Conservation (phyloP, 2,329 filamentous ascomycete species). For the Dactylella cylindrospora region DNA sequence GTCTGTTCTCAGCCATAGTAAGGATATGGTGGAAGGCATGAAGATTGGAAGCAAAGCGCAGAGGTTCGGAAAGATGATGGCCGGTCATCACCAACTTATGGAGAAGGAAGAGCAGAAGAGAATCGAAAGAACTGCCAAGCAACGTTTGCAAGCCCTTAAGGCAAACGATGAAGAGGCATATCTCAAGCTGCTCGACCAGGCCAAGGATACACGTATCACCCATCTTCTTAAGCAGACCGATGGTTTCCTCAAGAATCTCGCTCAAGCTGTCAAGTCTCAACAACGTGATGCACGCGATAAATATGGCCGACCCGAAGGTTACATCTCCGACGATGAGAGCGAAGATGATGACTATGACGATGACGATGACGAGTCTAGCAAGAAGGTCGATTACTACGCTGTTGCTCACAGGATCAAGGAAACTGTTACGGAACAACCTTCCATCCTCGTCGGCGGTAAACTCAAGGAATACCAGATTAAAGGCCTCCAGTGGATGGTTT, state of each 20-base stretch:
- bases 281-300: conserved; percentile 78
- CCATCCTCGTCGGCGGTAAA: conserved; percentile 83
- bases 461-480: conserved; percentile 98
- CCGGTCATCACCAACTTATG: conserved; percentile 86
- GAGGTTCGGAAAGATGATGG: conserved; percentile 88
- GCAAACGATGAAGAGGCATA: conserved; percentile 99
- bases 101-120: conserved; percentile 99
- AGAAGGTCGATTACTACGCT: conserved; percentile 97
- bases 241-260: conserved; percentile 93
- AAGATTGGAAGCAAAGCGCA: conserved; percentile 63
- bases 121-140: conserved; percentile 94
- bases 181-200: conserved; percentile 93
- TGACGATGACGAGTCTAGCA: conserved; percentile 65
- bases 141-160: conserved; percentile 97
- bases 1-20: conserved; percentile 78
- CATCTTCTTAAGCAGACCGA: conserved; percentile 96
- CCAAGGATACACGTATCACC: conserved; percentile 98
- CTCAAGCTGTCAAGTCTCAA: conserved; percentile 89
- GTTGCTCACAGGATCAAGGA: conserved; percentile 96
- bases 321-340: conserved; percentile 63
- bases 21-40: conserved; percentile 66
- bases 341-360: conserved; percentile 69
- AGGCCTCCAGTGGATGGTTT: conserved; percentile 99
- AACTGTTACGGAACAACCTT: conserved; percentile 78
- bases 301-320: conserved; percentile 65